Conservation (phyloP, 768 basidiomycete species). For the Tulasnella sp. region DNA sequence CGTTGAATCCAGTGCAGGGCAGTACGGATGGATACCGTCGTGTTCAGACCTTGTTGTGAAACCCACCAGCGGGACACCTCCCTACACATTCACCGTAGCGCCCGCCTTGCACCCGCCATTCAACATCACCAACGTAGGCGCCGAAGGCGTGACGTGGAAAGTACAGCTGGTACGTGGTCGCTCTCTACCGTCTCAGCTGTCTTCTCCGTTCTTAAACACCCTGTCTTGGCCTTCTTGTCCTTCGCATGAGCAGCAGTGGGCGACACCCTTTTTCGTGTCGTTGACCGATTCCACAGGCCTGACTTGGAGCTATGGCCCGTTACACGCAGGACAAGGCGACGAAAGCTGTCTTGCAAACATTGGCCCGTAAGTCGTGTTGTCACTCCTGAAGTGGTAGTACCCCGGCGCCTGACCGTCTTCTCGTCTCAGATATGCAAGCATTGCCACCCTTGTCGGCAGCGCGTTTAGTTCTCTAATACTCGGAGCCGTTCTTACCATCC, state of each 20-base stretch:
- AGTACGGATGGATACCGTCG: constrained; percentile 9
- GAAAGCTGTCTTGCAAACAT: constrained; percentile 18
- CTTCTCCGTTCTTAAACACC: not conserved
- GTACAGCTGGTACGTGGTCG: constrained; percentile 8
- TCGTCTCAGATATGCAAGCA: constrained; percentile 9
- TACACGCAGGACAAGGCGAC: constrained; percentile 26
- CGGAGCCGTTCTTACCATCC: constrained; percentile 3
- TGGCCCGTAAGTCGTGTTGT: not conserved
- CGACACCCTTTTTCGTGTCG: constrained; percentile 30
- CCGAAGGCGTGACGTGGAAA: constrained; percentile 4
- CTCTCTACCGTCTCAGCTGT: not conserved
- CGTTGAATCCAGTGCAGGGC: constrained; percentile 15
- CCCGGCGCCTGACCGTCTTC: not conserved
- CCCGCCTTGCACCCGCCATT: constrained; percentile 31
- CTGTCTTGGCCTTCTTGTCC: not conserved
- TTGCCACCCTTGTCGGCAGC: not conserved
- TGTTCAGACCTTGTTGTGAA: constrained; percentile 20
- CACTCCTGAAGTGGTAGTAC: not conserved
- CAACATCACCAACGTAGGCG: constrained; percentile 21
- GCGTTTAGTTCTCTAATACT: constrained; percentile 18
- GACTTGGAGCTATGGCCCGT: constrained; percentile 28
- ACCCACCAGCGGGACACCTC: constrained; percentile 24
- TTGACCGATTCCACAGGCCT: constrained; percentile 27
- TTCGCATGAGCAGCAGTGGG: constrained; percentile 18
- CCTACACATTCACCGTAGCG: constrained; percentile 23